Base-by-base conservation (phyloP, 345 rosid species). In the Stellera chamaejasme region DNA sequence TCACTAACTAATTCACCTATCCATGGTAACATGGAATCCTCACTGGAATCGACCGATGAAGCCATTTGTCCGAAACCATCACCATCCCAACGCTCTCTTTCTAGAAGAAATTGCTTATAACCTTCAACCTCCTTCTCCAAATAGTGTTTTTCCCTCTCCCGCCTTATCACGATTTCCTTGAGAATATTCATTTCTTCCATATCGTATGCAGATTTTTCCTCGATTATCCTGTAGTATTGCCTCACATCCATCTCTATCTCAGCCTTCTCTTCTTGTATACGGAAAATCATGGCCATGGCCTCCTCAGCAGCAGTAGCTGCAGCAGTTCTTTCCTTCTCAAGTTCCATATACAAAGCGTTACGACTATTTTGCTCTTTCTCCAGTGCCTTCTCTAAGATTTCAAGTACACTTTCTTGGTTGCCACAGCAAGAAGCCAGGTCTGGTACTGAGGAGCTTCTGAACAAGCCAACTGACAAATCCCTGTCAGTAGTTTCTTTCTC, bases 291-390 rank as follows among this genome's bases (percentile, higher is more conserved):
- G 28, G 84, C 69, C 79, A 83, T 76, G 54, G 86, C 82, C 73
- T 87, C 95, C 45, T 83, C 91, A 9, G 88, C 84, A 53, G 88
- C 95, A 16, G 73, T 65, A 41, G 90, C 84, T 27, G 91, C 86
- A 46, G 91, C 86, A 55, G 62, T 79, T 69, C 91, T 83, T 79
- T 83, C 90, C 49, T 83, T 81, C 82, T 83, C 88, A 0, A 83
- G 91, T 48, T 87, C 91, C 60, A 74, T 68, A 58, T 69, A 69
- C 66, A 87, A 64, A 15, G 73, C 69, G 54, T 70, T 42, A 15
- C 62, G 64, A 11, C 82, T 77, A 58, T 72, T 65, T 32, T 71
- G 69, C 54, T 79, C 84, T 53, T 77, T 73, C n/a, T 65, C 76
- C 26, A 83, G 56, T 19, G 70, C 78, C 59, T 71, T 72, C 52